Evolutionary conservation across 1,284 basidiomycete species (phyloP), one percentile per base, ranked within the genome.

Genomic region (Sporisorium sorghi): DNA sequence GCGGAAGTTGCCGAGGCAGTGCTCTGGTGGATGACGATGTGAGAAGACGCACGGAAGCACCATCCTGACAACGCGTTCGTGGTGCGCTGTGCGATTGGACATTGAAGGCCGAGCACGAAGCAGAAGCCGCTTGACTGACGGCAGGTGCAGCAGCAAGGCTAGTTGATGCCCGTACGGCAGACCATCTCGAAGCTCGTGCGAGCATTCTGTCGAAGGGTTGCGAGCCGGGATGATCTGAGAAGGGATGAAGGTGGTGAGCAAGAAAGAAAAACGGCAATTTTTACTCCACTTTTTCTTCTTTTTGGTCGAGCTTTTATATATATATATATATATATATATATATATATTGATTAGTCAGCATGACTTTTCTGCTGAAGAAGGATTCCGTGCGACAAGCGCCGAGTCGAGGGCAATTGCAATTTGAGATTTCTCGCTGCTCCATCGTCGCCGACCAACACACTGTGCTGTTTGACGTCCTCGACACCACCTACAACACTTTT

Each of bases 341-440:
- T n/a, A n/a, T n/a, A n/a, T n/a, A n/a, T 17, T 54, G 54, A 44
- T 66, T 55, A 60, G 32, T 60, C 35, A 66, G 64, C 65, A 54
- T 68, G 49, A 57, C 51, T 17, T 30, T 19, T 5, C 9, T 11
- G 10, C 2, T 30, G 11, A 19, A 21, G 37, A 48, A 35, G 58
- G 39, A 53, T 61, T 48, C 55, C 58, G 65, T 68, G 58, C 65
- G 65, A 61, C 46, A 66, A 44, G 15, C 15, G 0, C 9, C 9
- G n/a, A n/a, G n/a, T 11, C 26, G 15, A 40, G 46, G n/a, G n/a
- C n/a, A n/a, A 19, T 52, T 49, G 39, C 48, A 17, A 19, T 48
- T 57, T 17, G 26, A 50, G 30, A 59, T 35, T 42, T 44, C 44
- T 43, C 44, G 26, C 28, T 44, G 44, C 33, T 64, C 43, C 52